Conservation (phyloP, 805 yeast species). For the Yamadazyma ubonensis region DNA sequence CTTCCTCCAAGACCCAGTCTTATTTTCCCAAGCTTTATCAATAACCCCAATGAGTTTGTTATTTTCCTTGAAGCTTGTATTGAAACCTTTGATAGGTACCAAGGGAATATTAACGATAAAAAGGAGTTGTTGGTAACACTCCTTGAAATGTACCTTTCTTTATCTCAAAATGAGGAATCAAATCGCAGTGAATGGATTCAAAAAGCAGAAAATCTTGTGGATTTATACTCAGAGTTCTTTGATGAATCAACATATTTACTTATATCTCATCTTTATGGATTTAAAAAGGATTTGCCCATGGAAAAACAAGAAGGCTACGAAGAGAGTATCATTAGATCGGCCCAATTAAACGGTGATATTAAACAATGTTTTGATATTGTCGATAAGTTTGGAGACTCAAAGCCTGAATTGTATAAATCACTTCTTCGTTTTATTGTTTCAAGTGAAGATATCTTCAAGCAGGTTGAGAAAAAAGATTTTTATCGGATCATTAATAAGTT, state of each 20-base stretch:
- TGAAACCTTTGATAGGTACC: constrained; percentile 72
- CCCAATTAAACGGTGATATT: constrained; percentile 58
- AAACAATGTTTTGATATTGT: constrained; percentile 56
- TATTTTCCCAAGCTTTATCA: constrained; percentile 82
- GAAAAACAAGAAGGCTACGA: constrained; percentile 46
- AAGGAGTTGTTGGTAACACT: constrained; percentile 73
- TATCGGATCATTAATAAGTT: constrained; percentile 52
- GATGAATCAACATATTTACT: constrained; percentile 57
- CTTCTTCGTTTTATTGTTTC: constrained; percentile 67
- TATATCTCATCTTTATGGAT: constrained; percentile 56
- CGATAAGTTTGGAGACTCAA: constrained; percentile 56
- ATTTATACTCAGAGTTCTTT: constrained; percentile 46
- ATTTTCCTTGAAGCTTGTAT: constrained; percentile 90
- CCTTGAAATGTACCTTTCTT: constrained; percentile 73
- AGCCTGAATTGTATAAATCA: constrained; percentile 63
- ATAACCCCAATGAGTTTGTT: constrained; percentile 84
- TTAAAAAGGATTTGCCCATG: constrained; percentile 48
- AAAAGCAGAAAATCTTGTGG: constrained; percentile 59
- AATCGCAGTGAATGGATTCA: constrained; percentile 50
- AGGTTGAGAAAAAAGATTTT: constrained; percentile 52
- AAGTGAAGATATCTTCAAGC: constrained; percentile 46
- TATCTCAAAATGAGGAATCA: constrained; percentile 42
- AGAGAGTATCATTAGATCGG: constrained; percentile 64
- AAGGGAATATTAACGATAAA: constrained; percentile 67
- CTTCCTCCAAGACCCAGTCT: constrained; percentile 89